phyloP scores from a whole-genome alignment of 2,329 filamentous ascomycete species.

The Penicillium hordei region DNA sequence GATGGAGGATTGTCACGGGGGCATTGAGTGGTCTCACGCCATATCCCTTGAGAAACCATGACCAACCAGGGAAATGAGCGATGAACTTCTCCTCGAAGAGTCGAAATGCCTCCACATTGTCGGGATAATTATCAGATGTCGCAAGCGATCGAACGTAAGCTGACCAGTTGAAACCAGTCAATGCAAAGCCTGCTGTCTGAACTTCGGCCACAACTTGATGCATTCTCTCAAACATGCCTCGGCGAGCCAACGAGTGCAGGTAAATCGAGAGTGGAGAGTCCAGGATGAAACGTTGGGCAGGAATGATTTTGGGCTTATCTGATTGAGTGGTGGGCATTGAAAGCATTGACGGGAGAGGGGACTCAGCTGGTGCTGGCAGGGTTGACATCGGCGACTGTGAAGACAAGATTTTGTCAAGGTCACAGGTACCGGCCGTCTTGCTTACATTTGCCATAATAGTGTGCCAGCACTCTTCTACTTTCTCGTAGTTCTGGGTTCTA shows the following conservation, averaged over 20 bases:
- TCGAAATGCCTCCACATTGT: slow-evolving; percentile 61
- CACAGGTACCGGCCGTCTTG: slow-evolving; percentile 42
- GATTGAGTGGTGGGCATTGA: background rate
- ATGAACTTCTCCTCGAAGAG: slow-evolving; percentile 78
- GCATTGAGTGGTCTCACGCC: slow-evolving; percentile 31
- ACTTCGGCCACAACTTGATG: slow-evolving; percentile 56
- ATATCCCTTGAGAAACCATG: slow-evolving; percentile 35
- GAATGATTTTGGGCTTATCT: slow-evolving; percentile 28
- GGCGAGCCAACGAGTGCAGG: slow-evolving; percentile 52
- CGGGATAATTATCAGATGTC: slow-evolving; percentile 56
- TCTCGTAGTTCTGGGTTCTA: slow-evolving; percentile 56
- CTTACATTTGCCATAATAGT: slow-evolving; percentile 57
- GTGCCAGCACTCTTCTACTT: slow-evolving; percentile 67
- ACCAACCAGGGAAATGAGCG: slow-evolving; percentile 75
- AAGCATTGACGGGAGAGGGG: background rate
- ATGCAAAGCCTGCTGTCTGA: slow-evolving; percentile 64
- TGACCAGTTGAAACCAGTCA: slow-evolving; percentile 82
- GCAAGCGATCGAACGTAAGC: slow-evolving; percentile 69
- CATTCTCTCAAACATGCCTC: slow-evolving; percentile 56
- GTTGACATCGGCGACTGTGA: background rate
- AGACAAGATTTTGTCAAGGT: slow-evolving; percentile 22
- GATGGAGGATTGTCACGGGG: slow-evolving; percentile 30
- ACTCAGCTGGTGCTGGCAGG: background rate
- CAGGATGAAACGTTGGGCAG: slow-evolving; percentile 51
- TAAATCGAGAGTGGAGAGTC: slow-evolving; percentile 52